Base-by-base conservation (phyloP, 306 rosid species). In the Prunus dulcis region DNA sequence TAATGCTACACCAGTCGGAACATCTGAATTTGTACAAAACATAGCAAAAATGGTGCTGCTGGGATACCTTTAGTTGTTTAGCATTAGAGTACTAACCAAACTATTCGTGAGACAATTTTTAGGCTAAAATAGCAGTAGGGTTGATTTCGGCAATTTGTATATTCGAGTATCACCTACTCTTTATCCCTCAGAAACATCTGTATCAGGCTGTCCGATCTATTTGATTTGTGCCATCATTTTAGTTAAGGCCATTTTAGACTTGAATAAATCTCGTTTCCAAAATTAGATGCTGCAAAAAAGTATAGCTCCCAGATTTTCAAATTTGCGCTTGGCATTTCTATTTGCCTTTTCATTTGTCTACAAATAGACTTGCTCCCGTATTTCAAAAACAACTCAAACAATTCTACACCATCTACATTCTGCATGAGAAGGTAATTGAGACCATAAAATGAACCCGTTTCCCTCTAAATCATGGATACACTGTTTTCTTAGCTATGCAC, bases 11-110 rank as follows among this genome's bases (percentile, higher is more conserved):
- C 67, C 79, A 71, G 63, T 69, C 79, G 18, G 30, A 12, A 73
- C 34, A 41, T 62, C 77, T 68, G 64, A 74, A 41, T 81, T 47
- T 85, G 91, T 82, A 89, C 87, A 91, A 82, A 78, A 77, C 82
- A 43, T 71, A 45, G 67, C 71, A 73, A 80, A 78, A 73, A 80
- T 80, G 76, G 80, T 80, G 76, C 18, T 82, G 76, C 18, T 53
- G 66, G 34, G 27, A 23, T 46, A 47, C 67, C 73, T 82, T 65
- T 13, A 71, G 69, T 19, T 46, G 67, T 74, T 55, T 71, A 67
- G 76, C 64, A 70, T 65, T 13, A 72, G 67, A 72, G 66, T 34
- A 27, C 25, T 43, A 12, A 1, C 14, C 2, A 13, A 30, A 51
- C 4, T n/a, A 69, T 73, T 61, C 61, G 76, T 22, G 64, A 78